Percentiles rank a stretch among this genome's conserved stretches.
phyloP scores from a whole-genome alignment of 2,329 filamentous ascomycete genomes.

The Phialocephala sp. region DNA sequence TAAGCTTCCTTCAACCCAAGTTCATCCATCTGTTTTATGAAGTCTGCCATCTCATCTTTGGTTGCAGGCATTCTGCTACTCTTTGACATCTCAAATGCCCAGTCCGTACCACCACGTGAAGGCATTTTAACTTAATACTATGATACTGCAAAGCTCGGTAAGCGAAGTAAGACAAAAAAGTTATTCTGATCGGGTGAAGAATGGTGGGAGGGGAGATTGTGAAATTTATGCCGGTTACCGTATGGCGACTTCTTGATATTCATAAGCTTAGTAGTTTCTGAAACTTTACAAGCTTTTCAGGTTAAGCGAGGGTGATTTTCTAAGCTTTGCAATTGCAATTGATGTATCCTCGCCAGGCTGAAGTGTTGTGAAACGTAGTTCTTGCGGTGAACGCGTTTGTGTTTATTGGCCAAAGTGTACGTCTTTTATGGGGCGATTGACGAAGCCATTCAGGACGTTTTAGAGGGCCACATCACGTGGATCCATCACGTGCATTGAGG shows the following conservation, averaged over 20 bases:
- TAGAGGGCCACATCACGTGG: neutral
- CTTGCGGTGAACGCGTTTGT: neutral
- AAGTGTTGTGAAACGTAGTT: neutral
- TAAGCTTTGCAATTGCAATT: neutral
- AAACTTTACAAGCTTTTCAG: neutral
- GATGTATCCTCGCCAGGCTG: neutral
- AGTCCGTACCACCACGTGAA: neutral
- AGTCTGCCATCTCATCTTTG: neutral
- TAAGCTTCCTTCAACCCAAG: slow-evolving; percentile 15
- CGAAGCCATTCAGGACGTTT: neutral
- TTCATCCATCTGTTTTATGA: slow-evolving; percentile 12
- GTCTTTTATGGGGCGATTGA: neutral
- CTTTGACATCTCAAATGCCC: neutral
- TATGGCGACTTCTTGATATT: no score
- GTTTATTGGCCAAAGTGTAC: no score
- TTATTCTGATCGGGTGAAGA: no score
- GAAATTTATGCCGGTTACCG: no score
- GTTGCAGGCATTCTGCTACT: neutral
- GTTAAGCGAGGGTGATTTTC: neutral
- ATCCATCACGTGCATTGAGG: neutral
- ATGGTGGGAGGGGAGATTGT: no score
- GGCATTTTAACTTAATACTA: neutral
- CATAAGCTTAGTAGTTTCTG: neutral
- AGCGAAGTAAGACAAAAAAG: no score
- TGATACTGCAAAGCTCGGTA: no score